Evolutionary conservation across 179 eudicot genomes (phyloP), one percentile per base, ranked within the genome.

Genomic region (Silene coronaria): DNA sequence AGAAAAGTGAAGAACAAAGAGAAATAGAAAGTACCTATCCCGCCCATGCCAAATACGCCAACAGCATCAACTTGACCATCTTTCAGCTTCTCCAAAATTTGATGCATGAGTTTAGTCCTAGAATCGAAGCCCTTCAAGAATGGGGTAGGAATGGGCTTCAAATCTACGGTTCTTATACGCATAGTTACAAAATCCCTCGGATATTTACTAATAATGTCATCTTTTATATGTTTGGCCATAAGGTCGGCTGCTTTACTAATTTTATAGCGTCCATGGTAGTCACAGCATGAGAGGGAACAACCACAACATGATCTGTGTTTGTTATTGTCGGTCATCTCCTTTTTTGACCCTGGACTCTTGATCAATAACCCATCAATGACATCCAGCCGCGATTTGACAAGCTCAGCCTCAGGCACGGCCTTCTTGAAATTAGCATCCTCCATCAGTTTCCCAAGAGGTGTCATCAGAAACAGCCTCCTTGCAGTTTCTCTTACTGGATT

Each of bases 401-500:
- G 12, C 36, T 46, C 60, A 2, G 61, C 73, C 60, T 24, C 60
- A 14, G 73, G 73, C 22, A 6, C 73, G 8, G 36, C 73, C 38
- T 70, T 70, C 38, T 48, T 70, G 38, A 70, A 70, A 12, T 70
- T 26, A 26, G 73, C 73, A 48, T 70, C 73, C 2, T 70, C 16
- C 73, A 70, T 70, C 60, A 70, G 24, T 16, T 70, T 46, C 17
- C 59, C 73, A 70, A 46, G 59, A 46, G 34, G 73, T 45, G 58
- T 23, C 16, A 45, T 28, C 58, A 24, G 17, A 70, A 46, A 9
- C 59, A 70, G 1, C 59, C 24, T 70, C 21, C 12, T 24, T 12
- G 73, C 73, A 45, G 58, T 27, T 11, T 70, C 59, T 70, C 23
- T 45, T 22, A 70, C 22, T 0, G 36, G 9, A 23, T 70, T 70